Conservation (phyloP, 257 asterid genomes). For the Solanum habrochaites region DNA sequence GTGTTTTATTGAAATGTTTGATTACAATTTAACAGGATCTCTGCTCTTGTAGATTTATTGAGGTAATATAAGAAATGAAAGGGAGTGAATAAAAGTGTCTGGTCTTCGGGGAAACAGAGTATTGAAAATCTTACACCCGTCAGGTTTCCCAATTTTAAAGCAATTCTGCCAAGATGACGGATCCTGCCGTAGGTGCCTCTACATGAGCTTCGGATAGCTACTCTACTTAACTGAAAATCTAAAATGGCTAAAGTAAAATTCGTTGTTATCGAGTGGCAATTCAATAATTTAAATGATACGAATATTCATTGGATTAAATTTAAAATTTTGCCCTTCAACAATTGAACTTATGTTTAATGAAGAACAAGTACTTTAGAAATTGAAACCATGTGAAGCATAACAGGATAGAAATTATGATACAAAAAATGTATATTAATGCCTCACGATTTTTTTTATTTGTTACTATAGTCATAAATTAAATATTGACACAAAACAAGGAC, state of each 20-base stretch:
- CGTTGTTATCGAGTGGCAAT: background rate
- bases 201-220: too few relatives aligned
- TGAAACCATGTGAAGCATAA: background rate
- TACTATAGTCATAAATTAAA: background rate
- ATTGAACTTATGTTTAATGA: background rate
- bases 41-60: background rate
- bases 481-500: too few relatives aligned
- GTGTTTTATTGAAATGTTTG: background rate
- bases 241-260: background rate
- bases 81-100: too few relatives aligned
- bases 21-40: background rate
- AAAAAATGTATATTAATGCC: background rate
- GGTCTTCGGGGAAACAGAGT: too few relatives aligned
- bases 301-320: background rate
- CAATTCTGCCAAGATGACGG: too few relatives aligned
- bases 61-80: background rate
- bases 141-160: too few relatives aligned
- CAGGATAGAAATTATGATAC: background rate
- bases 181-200: too few relatives aligned
- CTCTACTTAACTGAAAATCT: too few relatives aligned
- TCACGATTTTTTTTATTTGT: background rate
- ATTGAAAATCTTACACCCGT: too few relatives aligned
- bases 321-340: background rate
- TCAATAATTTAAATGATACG: background rate
- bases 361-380: background rate